Base-by-base conservation (phyloP, 257 asterid genomes). In the Gentiana straminea region DNA sequence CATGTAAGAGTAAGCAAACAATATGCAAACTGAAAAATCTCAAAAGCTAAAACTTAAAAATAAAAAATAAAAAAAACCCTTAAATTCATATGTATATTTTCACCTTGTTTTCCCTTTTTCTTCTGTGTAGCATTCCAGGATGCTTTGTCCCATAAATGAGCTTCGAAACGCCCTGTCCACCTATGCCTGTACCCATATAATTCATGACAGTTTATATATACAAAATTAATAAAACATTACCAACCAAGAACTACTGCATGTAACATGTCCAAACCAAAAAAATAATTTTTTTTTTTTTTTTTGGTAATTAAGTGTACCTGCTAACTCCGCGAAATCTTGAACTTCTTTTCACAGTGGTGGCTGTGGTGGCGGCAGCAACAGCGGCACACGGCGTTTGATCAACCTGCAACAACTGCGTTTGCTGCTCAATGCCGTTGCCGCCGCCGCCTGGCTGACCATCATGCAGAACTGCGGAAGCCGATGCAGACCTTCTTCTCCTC, bases 31-130 rank as follows among this genome's bases (percentile, higher is more conserved):
- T 2, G 4, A 33, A 44, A 2, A 13, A 6, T 12, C n/a, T 4
- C n/a, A 38, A 36, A 51, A 11, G 33, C 2, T 51, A 51, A 33
- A 48, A 13, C 10, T 51, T 51, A 24, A 11, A 35, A 54, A 33
- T 55, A 24, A 24, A 24, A 24, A 24, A 0, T 0, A 24, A 24
- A 0, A 24, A 24, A 24, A 24, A 24, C 24, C 24, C 24, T 24
- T 24, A 24, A 24, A 24, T 24, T 24, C 24, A 24, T 24, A 24
- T 24, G 24, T 0, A 0, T 24, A 24, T 24, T 24, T 13, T 46
- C 37, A 81, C 94, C 94, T 79, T 86, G 94, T 72, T 86, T 86
- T 53, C 91, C 94, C 65, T 86, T 86, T 86, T 86, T 86, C 55
- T 77, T 86, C 70, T 81, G 95, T 24, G 94, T 83, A 1, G 61